Percentiles rank a stretch among this genome's conserved stretches.
Evolutionary conservation across 805 yeast genomes (phyloP).

Genomic region (Ogataea philodendri): DNA sequence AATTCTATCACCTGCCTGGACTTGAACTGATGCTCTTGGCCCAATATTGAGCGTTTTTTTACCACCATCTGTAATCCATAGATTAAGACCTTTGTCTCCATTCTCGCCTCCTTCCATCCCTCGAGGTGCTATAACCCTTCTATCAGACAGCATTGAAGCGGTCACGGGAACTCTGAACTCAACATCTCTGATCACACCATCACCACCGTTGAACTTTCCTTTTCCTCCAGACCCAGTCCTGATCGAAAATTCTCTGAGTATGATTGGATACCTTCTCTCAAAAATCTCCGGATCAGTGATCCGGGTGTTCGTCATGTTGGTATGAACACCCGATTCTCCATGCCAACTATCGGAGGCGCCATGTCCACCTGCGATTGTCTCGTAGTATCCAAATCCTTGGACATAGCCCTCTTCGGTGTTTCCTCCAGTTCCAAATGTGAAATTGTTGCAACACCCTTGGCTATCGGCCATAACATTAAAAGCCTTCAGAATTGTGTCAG

Average conservation of each 20-base stretch:
- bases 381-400: slow-evolving; percentile 51
- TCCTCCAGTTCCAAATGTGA: slow-evolving; percentile 64
- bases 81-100: slow-evolving; percentile 3
- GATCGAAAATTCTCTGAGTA: slow-evolving; percentile 44
- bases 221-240: slow-evolving; percentile 48
- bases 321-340: slow-evolving; percentile 53
- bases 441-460: slow-evolving; percentile 86
- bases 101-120: slow-evolving; percentile 50
- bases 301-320: slow-evolving; percentile 29
- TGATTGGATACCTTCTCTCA: slow-evolving; percentile 51
- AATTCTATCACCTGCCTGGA: slow-evolving; percentile 4
- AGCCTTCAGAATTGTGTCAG: slow-evolving; percentile 79
- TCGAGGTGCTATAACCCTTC: slow-evolving; percentile 53
- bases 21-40: too few species aligned
- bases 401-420: slow-evolving; percentile 3
- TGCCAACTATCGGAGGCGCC: slow-evolving; percentile 40
- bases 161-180: slow-evolving; percentile 42
- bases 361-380: slow-evolving; percentile 55
- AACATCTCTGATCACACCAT: slow-evolving; percentile 50
- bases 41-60: too few species aligned
- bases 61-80: too few species aligned
- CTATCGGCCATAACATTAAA: slow-evolving; percentile 83
- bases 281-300: slow-evolving; percentile 56
- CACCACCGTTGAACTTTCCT: slow-evolving; percentile 50
- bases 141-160: slow-evolving; percentile 47